Percentiles rank a stretch among this genome's conserved stretches.
Conservation (phyloP, 768 basidiomycete species). For the Lentinula guzmanii region DNA sequence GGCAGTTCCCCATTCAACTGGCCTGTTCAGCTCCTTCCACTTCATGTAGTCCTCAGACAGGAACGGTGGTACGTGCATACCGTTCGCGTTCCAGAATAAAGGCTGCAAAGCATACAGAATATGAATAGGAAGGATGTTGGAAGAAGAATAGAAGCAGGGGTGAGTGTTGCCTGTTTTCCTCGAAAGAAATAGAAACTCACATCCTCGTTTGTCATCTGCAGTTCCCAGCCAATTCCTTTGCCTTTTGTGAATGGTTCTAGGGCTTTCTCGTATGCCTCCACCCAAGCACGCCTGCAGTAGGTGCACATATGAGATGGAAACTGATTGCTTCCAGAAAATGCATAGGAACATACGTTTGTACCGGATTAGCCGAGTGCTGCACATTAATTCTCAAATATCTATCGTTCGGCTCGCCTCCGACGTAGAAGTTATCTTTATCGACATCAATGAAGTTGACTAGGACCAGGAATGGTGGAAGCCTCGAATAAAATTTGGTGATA, state of each 20-base stretch:
- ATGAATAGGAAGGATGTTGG: neutral
- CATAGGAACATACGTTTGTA: conserved; percentile 7
- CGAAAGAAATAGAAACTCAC: conserved; percentile 1
- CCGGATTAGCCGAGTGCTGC: conserved; percentile 16
- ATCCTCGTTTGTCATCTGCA: conserved; percentile 4
- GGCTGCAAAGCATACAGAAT: neutral
- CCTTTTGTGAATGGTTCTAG: conserved; percentile 9
- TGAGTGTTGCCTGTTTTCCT: neutral
- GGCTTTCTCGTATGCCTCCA: conserved; percentile 7
- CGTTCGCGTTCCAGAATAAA: neutral
- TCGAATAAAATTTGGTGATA: conserved; percentile 13
- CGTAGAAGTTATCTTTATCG: conserved; percentile 11
- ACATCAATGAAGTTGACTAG: conserved; percentile 19
- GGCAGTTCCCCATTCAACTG: neutral
- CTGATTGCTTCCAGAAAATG: neutral
- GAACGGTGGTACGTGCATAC: neutral
- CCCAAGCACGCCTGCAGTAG: neutral
- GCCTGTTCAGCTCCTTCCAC: conserved; percentile 5
- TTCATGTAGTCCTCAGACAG: neutral
- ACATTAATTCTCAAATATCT: conserved; percentile 14
- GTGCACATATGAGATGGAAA: neutral
- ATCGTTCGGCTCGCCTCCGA: conserved; percentile 13
- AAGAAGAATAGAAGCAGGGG: neutral
- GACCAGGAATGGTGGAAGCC: conserved; percentile 17
- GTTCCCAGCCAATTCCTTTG: conserved; percentile 10